Conservation (phyloP, 2,329 filamentous ascomycete genomes). For the Spiromastix sp. region DNA sequence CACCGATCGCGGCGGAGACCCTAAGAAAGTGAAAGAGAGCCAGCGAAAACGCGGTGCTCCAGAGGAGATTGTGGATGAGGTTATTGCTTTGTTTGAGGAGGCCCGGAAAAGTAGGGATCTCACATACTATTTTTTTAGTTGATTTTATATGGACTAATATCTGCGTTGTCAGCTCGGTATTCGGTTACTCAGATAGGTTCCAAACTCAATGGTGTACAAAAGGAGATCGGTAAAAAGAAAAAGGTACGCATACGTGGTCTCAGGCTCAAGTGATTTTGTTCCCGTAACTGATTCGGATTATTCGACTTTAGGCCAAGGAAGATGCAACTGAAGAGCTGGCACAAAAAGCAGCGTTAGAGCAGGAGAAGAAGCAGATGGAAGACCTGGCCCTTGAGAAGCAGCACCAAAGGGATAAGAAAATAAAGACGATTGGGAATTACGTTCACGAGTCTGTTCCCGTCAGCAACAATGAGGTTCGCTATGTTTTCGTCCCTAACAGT, state of each 20-base stretch:
- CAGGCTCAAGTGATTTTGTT: too few relatives aligned
- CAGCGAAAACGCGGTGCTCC: conserved; percentile 73
- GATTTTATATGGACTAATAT: neutral
- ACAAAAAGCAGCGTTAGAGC: conserved; percentile 66
- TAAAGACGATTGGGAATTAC: conserved; percentile 78
- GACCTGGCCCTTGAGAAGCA: conserved; percentile 69
- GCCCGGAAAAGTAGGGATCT: conserved; percentile 57
- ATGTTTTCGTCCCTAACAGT: neutral
- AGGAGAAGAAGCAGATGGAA: conserved; percentile 70
- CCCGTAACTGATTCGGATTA: too few relatives aligned
- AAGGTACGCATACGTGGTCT: too few relatives aligned
- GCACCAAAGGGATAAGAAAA: conserved; percentile 60
- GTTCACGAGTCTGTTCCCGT: conserved; percentile 82
- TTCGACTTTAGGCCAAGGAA: conserved; percentile 63
- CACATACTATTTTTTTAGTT: conserved; percentile 1
- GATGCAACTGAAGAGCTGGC: conserved; percentile 69
- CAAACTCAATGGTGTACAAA: conserved; percentile 80
- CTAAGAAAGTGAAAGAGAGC: conserved; percentile 82
- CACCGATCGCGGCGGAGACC: conserved; percentile 78
- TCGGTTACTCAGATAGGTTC: conserved; percentile 68
- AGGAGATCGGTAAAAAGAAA: conserved; percentile 84
- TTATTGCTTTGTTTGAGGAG: conserved; percentile 78
- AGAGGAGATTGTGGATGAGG: conserved; percentile 79
- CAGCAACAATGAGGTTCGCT: conserved; percentile 62
- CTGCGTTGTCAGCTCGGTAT: conserved; percentile 56